phyloP scores from a whole-genome alignment of 768 basidiomycete species.

The Artomyces pyxidatus region DNA sequence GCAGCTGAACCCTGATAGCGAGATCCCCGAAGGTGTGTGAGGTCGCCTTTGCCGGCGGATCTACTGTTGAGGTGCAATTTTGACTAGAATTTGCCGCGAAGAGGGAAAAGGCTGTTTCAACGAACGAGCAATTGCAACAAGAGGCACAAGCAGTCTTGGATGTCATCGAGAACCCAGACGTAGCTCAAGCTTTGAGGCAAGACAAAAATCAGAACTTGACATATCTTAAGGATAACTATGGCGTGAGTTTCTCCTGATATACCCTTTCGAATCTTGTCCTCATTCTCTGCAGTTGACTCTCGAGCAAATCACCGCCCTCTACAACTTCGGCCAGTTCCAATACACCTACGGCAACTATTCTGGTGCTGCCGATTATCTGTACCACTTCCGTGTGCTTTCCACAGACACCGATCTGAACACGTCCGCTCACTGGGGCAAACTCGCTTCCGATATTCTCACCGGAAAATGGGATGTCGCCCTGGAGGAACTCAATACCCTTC shows the following conservation, averaged over 20 bases:
- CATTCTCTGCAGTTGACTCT: conserved; percentile 64
- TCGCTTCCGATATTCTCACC: conserved; percentile 90
- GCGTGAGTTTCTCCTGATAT: conserved; percentile 45
- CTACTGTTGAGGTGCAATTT: background rate
- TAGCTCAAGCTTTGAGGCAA: conserved; percentile 87
- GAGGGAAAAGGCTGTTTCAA: conserved; percentile 73
- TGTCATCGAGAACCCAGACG: conserved; percentile 95
- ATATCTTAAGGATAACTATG: conserved; percentile 89
- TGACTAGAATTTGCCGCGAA: conserved; percentile 74
- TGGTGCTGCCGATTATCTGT: conserved; percentile 94
- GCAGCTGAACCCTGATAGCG: conserved; percentile 66
- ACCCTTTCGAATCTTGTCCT: background rate
- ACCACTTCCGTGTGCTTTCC: conserved; percentile 97
- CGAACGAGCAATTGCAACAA: conserved; percentile 76
- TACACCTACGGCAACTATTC: conserved; percentile 98
- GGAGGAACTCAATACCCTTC: conserved; percentile 91
- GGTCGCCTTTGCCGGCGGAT: background rate
- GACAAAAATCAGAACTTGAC: conserved; percentile 96
- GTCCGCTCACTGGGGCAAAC: conserved; percentile 98
- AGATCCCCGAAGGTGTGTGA: conserved; percentile 56
- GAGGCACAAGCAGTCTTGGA: conserved; percentile 91
- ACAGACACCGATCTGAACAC: conserved; percentile 90
- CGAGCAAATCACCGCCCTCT: conserved; percentile 91
- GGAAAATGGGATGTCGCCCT: conserved; percentile 95
- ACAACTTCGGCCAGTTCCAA: conserved; percentile 98